Conservation (phyloP, 805 yeast genomes). For the Clavispora phyllophila region DNA sequence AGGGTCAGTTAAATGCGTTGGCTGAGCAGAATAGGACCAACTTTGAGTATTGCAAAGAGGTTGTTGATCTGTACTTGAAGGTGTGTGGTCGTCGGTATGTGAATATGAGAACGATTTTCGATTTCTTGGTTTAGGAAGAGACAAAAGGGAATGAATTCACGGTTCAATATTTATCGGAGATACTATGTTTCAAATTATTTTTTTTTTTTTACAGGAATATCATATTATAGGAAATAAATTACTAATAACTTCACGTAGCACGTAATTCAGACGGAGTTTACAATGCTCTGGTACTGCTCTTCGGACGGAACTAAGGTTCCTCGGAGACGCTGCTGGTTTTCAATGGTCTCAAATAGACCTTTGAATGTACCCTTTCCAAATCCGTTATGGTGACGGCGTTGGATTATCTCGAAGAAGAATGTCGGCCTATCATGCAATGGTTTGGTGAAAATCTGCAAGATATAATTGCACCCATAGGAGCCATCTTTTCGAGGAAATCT, state of each 20-base stretch:
- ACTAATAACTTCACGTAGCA: not conserved
- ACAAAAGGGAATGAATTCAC: not conserved
- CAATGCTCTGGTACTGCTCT: no score
- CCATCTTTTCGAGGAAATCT: slow-evolving; percentile 14
- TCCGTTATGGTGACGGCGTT: slow-evolving; percentile 74
- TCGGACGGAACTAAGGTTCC: slow-evolving; percentile 47
- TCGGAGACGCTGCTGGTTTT: slow-evolving; percentile 64
- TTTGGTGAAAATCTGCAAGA: slow-evolving; percentile 74
- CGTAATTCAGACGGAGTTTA: not conserved
- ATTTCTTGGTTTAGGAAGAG: slow-evolving; percentile 37
- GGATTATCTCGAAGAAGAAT: slow-evolving; percentile 74
- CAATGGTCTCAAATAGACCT: slow-evolving; percentile 75
- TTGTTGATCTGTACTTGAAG: slow-evolving; percentile 66
- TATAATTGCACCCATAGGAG: slow-evolving; percentile 47
- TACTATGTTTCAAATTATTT: no score
- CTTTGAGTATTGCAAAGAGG: slow-evolving; percentile 49
- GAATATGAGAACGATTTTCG: slow-evolving; percentile 77
- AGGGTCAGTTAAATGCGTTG: slow-evolving; percentile 62
- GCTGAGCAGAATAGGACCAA: slow-evolving; percentile 72
- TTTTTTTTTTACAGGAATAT: not conserved
- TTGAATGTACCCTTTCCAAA: slow-evolving; percentile 89
- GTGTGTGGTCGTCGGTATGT: slow-evolving; percentile 89
- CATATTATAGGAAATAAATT: not conserved
- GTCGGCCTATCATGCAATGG: slow-evolving; percentile 79
- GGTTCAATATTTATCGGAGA: not conserved